Evolutionary conservation across 352 stramenopile species (phyloP).

Genomic region (Stramenopiles sp.): DNA sequence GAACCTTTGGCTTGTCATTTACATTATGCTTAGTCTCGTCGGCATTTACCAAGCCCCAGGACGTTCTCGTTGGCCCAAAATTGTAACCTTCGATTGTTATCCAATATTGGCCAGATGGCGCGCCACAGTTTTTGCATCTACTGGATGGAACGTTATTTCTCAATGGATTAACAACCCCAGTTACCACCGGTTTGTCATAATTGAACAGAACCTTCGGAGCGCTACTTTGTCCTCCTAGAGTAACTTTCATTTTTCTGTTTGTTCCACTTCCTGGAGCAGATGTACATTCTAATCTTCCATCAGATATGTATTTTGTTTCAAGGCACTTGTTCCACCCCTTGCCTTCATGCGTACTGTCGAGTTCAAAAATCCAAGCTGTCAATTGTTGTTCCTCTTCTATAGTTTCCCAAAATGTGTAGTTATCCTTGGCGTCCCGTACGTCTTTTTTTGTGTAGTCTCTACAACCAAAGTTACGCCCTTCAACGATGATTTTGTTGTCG

Average conservation of each 20-base stretch:
- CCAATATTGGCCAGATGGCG: not conserved
- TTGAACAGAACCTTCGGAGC: not conserved
- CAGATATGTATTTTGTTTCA: not conserved
- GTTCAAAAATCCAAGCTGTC: not conserved
- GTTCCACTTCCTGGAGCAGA: not conserved
- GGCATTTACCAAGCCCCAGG: not conserved
- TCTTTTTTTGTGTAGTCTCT: not conserved
- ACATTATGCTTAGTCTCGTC: not conserved
- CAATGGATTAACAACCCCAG: not conserved
- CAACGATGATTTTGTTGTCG: not conserved
- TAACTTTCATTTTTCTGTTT: constrained; percentile 1
- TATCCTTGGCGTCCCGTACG: not conserved
- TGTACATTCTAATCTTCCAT: not conserved
- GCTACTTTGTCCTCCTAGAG: not conserved
- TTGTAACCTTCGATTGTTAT: constrained; percentile 3
- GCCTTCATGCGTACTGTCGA: not conserved
- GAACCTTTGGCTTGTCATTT: not conserved
- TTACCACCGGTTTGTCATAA: not conserved
- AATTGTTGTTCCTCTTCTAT: not conserved
- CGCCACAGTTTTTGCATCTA: not conserved
- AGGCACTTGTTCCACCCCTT: not conserved
- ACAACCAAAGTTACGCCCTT: constrained; percentile 5
- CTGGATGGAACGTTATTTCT: not conserved
- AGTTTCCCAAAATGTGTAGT: not conserved
- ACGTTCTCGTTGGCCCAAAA: not conserved